Evolutionary conservation across 768 basidiomycete genomes (phyloP), one percentile per base, ranked within the genome.

Genomic region (Cyclocybe aegerita): DNA sequence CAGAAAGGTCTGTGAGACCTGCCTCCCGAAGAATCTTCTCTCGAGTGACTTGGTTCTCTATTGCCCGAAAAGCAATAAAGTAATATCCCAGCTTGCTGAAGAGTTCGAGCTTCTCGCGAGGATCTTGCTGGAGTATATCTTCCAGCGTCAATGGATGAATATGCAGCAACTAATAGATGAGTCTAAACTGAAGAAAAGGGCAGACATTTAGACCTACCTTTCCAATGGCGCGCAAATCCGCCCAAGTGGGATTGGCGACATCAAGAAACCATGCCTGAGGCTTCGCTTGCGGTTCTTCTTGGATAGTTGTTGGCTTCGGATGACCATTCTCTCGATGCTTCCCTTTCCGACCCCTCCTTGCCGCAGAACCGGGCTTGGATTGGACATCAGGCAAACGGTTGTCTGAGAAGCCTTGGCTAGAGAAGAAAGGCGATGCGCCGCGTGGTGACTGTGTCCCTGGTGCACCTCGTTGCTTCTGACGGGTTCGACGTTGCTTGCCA

Each of bases 131-230:
- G 7, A 98, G 69, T 39, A 96, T 91, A 68, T 98, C 94, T 67
- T 98, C 95, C 9, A 97, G 75, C 0, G 94, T 96, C 40, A 98
- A 71, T 0, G 95, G 95, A 66, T 98, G 95, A 0, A 98, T 77
- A 54, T 91, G 90, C 17, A 96, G 72, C 12, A 90, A 70, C 92
- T 94, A 58, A 10, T 38, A 39, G 41, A 34, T 16, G 29, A 12
- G 38, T 35, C 35, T 33, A 56, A 43, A 29, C 41, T 16, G 17
- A 47, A 23, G 11, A 33, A 12, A 33, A 14, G 11, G 36, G 23
- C 36, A 9, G 8, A 46, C 43, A 15, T 23, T 33, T n/a, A 32
- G 33, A 62, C 75, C 46, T 58, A 85, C 91, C 78, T 90, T 93
- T 39, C 93, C 89, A 43, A 98, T 77, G 5, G 85, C 81, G 51